A percentile compares a stretch with the other conserved stretches of the same genome.
Evolutionary conservation across 108 stramenopile genomes (phyloP).

Genomic region (Skeletonema potamos): DNA sequence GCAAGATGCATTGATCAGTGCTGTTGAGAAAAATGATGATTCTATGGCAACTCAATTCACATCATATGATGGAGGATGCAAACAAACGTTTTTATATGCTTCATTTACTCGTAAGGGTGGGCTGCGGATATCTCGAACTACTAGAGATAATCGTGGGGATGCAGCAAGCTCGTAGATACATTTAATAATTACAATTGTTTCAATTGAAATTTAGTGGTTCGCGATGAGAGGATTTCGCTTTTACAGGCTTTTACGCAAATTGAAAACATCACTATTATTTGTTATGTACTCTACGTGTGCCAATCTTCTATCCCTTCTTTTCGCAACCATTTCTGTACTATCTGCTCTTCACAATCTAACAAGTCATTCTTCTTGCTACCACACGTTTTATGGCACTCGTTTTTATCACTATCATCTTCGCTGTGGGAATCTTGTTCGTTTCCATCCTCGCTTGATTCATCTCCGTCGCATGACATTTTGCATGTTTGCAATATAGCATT

Average conservation of each 20-base stretch:
- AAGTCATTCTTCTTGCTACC: neutral
- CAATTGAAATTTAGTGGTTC: too few species aligned
- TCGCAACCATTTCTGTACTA: neutral
- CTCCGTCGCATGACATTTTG: neutral
- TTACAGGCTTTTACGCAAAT: too few species aligned
- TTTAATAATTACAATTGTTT: too few species aligned
- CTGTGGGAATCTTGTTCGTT: neutral
- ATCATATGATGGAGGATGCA: neutral
- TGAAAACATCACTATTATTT: neutral
- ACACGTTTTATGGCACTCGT: neutral
- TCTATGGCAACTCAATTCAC: neutral
- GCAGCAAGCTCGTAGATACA: neutral
- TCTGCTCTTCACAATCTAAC: neutral
- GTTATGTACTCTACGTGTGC: neutral
- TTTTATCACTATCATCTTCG: neutral
- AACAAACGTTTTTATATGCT: conserved; percentile 25
- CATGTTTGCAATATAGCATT: neutral
- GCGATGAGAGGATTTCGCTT: too few species aligned
- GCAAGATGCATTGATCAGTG: conserved; percentile 8
- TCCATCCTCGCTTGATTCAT: neutral
- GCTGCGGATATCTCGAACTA: conserved; percentile 13
- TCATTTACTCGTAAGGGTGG: conserved; percentile 30
- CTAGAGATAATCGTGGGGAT: neutral
- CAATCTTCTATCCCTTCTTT: neutral
- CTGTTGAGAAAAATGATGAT: neutral